phyloP scores from a whole-genome alignment of 2,329 filamentous ascomycete species.

The Colletotrichum sp. region DNA sequence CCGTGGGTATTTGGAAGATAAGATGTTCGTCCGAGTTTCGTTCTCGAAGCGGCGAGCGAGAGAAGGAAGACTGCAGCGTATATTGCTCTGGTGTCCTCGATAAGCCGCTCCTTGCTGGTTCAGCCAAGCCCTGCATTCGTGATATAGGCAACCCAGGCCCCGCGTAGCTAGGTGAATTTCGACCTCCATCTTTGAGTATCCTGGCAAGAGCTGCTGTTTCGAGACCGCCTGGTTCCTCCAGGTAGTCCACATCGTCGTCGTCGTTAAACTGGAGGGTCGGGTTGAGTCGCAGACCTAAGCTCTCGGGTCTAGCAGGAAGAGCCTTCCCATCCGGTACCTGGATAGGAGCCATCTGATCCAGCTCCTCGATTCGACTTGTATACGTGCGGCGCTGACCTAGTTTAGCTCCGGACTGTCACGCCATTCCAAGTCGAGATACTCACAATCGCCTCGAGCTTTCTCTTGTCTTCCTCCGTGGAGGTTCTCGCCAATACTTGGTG shows the following conservation, averaged over 20 bases:
- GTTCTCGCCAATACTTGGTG: slow-evolving; percentile 88
- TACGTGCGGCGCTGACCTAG: slow-evolving; percentile 79
- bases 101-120: slow-evolving; percentile 6
- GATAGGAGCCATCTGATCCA: slow-evolving; percentile 72
- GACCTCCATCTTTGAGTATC: slow-evolving; percentile 32
- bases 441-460: slow-evolving; percentile 93
- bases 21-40: slow-evolving; percentile 32
- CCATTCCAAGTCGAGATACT: slow-evolving; percentile 42
- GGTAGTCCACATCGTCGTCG: slow-evolving; percentile 47
- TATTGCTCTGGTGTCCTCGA: slow-evolving; percentile 24
- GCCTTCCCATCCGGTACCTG: slow-evolving; percentile 68
- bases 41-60: slow-evolving; percentile 50
- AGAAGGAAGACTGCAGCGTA: slow-evolving; percentile 60
- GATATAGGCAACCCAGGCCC: slow-evolving; percentile 20
- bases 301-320: slow-evolving; percentile 73
- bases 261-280: slow-evolving; percentile 31
- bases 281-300: slow-evolving; percentile 53
- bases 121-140: slow-evolving; percentile 5
- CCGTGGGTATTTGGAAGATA: slow-evolving; percentile 54
- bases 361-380: slow-evolving; percentile 85
- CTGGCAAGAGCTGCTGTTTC: slow-evolving; percentile 59
- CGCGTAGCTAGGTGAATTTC: not conserved
- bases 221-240: slow-evolving; percentile 50
- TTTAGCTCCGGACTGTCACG: not conserved
- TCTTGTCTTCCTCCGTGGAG: slow-evolving; percentile 83